These are phyloP conservation scores for Tilletia indica DNA, from an alignment of 1,284 basidiomycete genomes.

Conservation along the genomic window DNA sequence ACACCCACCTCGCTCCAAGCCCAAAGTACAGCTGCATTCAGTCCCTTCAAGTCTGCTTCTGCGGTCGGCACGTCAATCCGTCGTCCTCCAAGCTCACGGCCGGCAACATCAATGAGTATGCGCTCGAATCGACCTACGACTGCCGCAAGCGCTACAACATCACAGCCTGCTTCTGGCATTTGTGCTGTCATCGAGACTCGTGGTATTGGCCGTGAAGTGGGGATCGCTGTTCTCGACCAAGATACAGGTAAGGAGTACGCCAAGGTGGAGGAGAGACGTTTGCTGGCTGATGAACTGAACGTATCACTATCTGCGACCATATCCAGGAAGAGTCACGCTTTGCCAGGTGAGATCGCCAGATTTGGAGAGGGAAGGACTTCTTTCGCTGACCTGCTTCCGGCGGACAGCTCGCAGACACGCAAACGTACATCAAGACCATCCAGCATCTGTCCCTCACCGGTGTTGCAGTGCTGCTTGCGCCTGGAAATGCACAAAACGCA, in stretches of 20 bases:
- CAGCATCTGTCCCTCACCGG: slow-evolving; percentile 80
- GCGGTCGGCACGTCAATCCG: not conserved
- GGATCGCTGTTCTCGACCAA: slow-evolving; percentile 77
- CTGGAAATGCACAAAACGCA: not conserved
- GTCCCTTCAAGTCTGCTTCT: slow-evolving; percentile 8
- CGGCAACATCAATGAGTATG: not conserved
- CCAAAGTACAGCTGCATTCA: slow-evolving; percentile 6
- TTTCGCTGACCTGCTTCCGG: not conserved
- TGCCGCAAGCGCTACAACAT: not conserved
- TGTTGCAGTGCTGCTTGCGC: slow-evolving; percentile 20
- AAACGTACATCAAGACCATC: slow-evolving; percentile 76
- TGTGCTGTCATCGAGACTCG: slow-evolving; percentile 34
- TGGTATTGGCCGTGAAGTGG: slow-evolving; percentile 73
- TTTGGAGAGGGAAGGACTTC: not conserved
- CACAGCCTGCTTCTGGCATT: slow-evolving; percentile 14
- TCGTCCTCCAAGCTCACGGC: slow-evolving; percentile 8
- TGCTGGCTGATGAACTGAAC: not conserved
- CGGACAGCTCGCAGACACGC: slow-evolving; percentile 59
- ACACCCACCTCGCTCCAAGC: slow-evolving; percentile 3
- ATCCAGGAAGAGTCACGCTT: slow-evolving; percentile 18
- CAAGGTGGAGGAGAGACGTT: not conserved
- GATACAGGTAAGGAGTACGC: slow-evolving; percentile 66
- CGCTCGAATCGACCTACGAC: slow-evolving; percentile 10
- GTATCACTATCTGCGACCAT: slow-evolving; percentile 47
- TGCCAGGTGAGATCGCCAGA: not conserved